phyloP scores from a whole-genome alignment of 2,329 filamentous ascomycete genomes.

The Sporothrix pseudoabietina region DNA sequence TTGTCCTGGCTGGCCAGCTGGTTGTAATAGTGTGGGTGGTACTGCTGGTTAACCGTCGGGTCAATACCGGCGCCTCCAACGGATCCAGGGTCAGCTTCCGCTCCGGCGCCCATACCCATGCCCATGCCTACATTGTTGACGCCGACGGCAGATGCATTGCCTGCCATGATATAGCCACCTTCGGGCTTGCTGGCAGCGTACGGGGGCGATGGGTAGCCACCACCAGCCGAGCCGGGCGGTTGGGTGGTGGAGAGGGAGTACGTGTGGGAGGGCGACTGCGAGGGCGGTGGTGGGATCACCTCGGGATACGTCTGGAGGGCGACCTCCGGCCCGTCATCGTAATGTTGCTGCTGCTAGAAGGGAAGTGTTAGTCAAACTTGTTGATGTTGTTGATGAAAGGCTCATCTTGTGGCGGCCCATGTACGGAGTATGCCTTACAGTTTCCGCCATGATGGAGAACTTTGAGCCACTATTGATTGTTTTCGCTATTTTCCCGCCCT shows the following conservation, averaged over 20 bases:
- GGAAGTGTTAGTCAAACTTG: background rate
- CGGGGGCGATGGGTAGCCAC: background rate
- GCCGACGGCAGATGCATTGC: background rate
- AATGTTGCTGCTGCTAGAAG: background rate
- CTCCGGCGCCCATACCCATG: background rate
- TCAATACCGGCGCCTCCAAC: background rate
- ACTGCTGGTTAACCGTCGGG: background rate
- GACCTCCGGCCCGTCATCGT: conserved; percentile 29
- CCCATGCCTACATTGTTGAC: background rate
- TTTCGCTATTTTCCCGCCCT: background rate
- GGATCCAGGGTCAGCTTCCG: background rate
- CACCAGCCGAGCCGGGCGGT: conserved; percentile 1
- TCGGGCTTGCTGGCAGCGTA: conserved; percentile 8
- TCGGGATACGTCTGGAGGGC: conserved; percentile 28
- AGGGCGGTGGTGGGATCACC: background rate
- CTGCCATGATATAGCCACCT: background rate
- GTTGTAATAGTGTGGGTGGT: conserved; percentile 6
- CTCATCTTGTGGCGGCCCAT: background rate
- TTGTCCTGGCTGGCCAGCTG: background rate
- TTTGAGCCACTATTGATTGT: background rate
- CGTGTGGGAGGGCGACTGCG: background rate
- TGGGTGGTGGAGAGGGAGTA: background rate
- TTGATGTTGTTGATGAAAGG: background rate
- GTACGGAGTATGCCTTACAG: background rate
- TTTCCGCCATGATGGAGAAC: background rate